A percentile compares a stretch with the other conserved stretches of the same genome.
Evolutionary conservation across 192 early-diverging fungal species (phyloP).

Genomic region (Podila minutissima): DNA sequence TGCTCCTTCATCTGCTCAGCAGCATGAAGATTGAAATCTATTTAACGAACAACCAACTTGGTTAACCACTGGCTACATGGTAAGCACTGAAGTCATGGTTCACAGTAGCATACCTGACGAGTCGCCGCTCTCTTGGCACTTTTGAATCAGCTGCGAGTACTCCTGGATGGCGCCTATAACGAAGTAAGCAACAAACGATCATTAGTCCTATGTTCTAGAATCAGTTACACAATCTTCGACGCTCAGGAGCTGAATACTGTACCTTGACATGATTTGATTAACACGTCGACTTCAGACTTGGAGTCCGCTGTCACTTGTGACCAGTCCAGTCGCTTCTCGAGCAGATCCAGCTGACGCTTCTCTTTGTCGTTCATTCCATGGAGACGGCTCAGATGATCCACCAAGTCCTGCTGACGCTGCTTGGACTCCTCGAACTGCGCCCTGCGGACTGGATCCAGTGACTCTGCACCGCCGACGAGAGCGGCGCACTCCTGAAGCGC

Average conservation of each 20-base stretch:
- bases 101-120: conserved; percentile 17
- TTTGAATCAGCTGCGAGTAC: conserved; percentile 17
- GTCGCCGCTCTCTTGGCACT: conserved; percentile 15
- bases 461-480: conserved; percentile 15
- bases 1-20: conserved; percentile 20
- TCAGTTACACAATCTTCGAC: neutral
- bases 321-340: conserved; percentile 28
- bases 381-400: conserved; percentile 10
- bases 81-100: neutral
- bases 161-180: conserved; percentile 17
- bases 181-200: neutral
- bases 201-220: neutral
- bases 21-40: conserved; percentile 20
- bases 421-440: conserved; percentile 12
- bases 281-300: conserved; percentile 12
- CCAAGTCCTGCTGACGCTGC: conserved; percentile 2
- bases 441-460: conserved; percentile 12
- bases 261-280: conserved; percentile 22
- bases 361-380: conserved; percentile 20
- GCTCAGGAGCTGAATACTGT: neutral
- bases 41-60: too few relatives aligned
- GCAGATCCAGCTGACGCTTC: conserved; percentile 16
- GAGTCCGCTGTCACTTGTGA: conserved; percentile 14
- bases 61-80: neutral
- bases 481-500: conserved; percentile 9